Evolutionary conservation across 2,329 filamentous ascomycete species (phyloP).

Genomic region (Cladosporium sp.): DNA sequence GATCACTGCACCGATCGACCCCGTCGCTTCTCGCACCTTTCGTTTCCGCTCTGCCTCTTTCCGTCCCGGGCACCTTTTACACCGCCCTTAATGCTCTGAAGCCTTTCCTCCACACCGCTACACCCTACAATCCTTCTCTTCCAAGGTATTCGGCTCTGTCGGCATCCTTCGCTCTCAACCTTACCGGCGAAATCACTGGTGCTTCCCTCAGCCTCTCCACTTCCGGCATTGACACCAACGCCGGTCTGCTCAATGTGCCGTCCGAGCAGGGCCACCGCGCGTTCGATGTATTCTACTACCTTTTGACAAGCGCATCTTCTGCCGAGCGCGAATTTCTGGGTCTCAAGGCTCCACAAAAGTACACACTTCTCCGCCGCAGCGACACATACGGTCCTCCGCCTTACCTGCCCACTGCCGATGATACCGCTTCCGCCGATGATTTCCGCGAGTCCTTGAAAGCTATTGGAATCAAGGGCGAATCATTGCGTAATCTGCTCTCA

Average conservation of each 20-base stretch:
- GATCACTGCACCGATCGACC: slow-evolving; percentile 80
- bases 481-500: slow-evolving; percentile 76
- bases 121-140: slow-evolving; percentile 80
- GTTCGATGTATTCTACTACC: slow-evolving; percentile 97
- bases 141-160: slow-evolving; percentile 75
- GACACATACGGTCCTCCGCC: slow-evolving; percentile 79
- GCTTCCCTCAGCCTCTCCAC: slow-evolving; percentile 74
- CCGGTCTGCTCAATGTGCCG: slow-evolving; percentile 75
- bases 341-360: slow-evolving; percentile 69
- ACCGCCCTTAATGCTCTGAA: slow-evolving; percentile 74
- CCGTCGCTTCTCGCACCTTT: slow-evolving; percentile 81
- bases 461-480: slow-evolving; percentile 85
- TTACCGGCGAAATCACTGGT: slow-evolving; percentile 70
- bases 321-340: slow-evolving; percentile 83
- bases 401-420: slow-evolving; percentile 87
- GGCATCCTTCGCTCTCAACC: slow-evolving; percentile 72
- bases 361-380: slow-evolving; percentile 72
- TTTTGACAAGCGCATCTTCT: slow-evolving; percentile 83
- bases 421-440: slow-evolving; percentile 87
- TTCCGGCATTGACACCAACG: slow-evolving; percentile 76
- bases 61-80: slow-evolving; percentile 67
- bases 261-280: slow-evolving; percentile 75
- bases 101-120: slow-evolving; percentile 82
- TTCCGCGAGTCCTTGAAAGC: slow-evolving; percentile 80
- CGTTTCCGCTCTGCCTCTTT: slow-evolving; percentile 70